A percentile compares a stretch with the other conserved stretches of the same genome.
Evolutionary conservation across 257 asterid genomes (phyloP).

Genomic region (Solanum etuberosum): DNA sequence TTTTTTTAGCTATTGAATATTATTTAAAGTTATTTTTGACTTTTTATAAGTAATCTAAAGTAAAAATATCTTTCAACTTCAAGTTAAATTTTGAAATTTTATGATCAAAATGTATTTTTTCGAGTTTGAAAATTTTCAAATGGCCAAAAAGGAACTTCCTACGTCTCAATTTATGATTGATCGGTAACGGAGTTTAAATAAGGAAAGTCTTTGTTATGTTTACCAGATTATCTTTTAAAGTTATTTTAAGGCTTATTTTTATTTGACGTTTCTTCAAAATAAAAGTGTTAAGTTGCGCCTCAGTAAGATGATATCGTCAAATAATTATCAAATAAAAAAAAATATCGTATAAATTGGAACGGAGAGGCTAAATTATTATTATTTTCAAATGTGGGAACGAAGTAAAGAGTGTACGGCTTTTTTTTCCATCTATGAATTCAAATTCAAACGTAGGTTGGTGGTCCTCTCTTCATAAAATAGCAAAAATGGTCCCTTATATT

Average conservation of each 20-base stretch:
- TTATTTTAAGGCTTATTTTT: too few relatives aligned
- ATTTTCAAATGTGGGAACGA: neutral
- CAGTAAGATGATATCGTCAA: too few relatives aligned
- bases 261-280: too few relatives aligned
- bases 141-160: too few relatives aligned
- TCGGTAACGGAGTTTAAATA: too few relatives aligned
- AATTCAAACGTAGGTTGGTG: neutral
- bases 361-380: neutral
- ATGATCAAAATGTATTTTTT: too few relatives aligned
- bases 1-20: neutral
- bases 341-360: too few relatives aligned
- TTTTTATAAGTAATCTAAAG: neutral
- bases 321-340: too few relatives aligned
- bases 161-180: neutral
- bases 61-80: too few relatives aligned
- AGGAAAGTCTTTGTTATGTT: neutral
- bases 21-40: neutral
- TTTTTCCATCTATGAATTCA: neutral
- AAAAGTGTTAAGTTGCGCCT: neutral
- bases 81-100: too few relatives aligned
- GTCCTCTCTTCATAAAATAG: neutral
- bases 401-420: neutral
- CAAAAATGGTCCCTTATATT: neutral
- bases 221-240: neutral
- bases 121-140: too few relatives aligned